Conservation (phyloP, 2,329 filamentous ascomycete species). For the Phialemonium atrogriseum region DNA sequence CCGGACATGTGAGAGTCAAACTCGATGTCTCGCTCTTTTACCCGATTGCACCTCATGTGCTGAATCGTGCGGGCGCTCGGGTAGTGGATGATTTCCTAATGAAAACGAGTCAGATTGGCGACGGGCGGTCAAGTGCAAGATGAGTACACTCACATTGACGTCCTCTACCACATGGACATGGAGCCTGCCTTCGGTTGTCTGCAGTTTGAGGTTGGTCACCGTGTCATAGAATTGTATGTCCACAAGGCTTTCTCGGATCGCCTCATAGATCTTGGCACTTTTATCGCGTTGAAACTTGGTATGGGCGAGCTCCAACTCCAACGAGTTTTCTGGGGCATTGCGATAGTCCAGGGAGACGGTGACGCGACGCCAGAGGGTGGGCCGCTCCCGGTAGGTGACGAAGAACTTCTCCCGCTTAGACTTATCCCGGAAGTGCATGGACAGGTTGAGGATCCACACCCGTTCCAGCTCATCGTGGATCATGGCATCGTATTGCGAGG, state of each 20-base stretch:
- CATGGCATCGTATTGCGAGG: slow-evolving; percentile 50
- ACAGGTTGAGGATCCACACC: slow-evolving; percentile 93
- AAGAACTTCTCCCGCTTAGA: slow-evolving; percentile 97
- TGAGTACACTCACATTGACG: slow-evolving; percentile 52
- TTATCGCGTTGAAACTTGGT: slow-evolving; percentile 86
- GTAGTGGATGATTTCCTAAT: slow-evolving; percentile 76
- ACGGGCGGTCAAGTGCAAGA: neutral
- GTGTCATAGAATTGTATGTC: slow-evolving; percentile 96
- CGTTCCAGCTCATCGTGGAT: slow-evolving; percentile 77
- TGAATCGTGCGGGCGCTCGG: slow-evolving; percentile 65
- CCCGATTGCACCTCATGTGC: slow-evolving; percentile 59
- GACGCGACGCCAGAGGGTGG: slow-evolving; percentile 74
- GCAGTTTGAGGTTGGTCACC: slow-evolving; percentile 89
- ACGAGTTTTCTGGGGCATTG: slow-evolving; percentile 66
- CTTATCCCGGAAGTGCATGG: slow-evolving; percentile 94
- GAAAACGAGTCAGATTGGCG: slow-evolving; percentile 3
- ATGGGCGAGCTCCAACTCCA: slow-evolving; percentile 73
- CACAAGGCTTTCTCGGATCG: slow-evolving; percentile 82
- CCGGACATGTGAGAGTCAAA: slow-evolving; percentile 94
- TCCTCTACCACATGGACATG: slow-evolving; percentile 99
- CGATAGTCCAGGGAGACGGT: slow-evolving; percentile 94
- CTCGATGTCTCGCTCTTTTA: slow-evolving; percentile 64
- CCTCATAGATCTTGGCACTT: slow-evolving; percentile 85
- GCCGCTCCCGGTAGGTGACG: slow-evolving; percentile 79
- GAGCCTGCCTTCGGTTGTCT: slow-evolving; percentile 78